Evolutionary conservation across 352 stramenopile species (phyloP), one percentile per base, ranked within the genome.

Genomic region (Pythium sp.): DNA sequence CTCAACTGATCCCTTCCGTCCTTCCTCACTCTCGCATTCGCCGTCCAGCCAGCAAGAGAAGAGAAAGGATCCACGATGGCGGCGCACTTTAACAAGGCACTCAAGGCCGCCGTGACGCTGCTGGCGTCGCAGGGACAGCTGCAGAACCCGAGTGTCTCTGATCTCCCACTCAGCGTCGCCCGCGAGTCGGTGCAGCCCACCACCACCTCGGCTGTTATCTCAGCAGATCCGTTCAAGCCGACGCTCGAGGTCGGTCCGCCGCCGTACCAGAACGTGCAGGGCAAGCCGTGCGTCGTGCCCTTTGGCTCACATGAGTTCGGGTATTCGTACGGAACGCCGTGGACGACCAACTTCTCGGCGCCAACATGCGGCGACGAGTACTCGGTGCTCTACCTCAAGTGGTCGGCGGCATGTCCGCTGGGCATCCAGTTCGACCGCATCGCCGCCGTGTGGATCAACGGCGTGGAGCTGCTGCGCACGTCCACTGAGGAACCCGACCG

Each of bases 341-440:
- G 66, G 59, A 68, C 78, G 22, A 75, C 75, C 5, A 71, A 32
- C 18, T 89, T 88, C 64, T 53, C 72, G 11, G 54, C 74, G 11
- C 76, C 78, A n/a, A 64, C 70, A 14, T 92, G 84, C 59, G 68
- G 74, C 47, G 55, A 67, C 24, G 72, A 79, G 20, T 76, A 90
- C 67, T 82, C 81, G 55, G 56, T 87, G 30, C 74, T 78, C 59
- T 91, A 89, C 55, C 78, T 92, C 32, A 83, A 75, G 41, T 92
- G 79, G 80, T 47, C 62, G 36, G 81, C 75, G 5, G 75, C 67
- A 12, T 81, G 75, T 43, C 73, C 74, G 15, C 64, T 80, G 0
- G 81, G 81, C 62, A 72, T 82, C 14, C 86, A 94, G 64, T 94
- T 77, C 64, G 86, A 94, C 62, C 86, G 84, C 62, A 83, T 91